A percentile compares a stretch with the other conserved stretches of the same genome.
These are phyloP conservation scores for Pseudozyma sp. DNA, from an alignment of 1,284 basidiomycete species.

Conservation along the genomic window DNA sequence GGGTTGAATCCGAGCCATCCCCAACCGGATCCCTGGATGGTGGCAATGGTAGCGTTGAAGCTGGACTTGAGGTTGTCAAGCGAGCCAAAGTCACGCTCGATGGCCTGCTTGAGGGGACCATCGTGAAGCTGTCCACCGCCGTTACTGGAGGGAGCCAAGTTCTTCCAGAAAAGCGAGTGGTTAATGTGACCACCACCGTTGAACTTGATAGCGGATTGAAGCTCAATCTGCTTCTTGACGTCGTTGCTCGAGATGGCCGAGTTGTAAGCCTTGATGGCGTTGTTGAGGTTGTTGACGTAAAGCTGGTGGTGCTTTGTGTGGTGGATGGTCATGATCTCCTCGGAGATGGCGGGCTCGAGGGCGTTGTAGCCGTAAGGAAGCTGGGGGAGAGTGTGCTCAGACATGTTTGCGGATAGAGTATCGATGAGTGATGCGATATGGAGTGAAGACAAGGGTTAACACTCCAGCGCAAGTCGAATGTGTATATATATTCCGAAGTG, in stretches of 20 bases:
- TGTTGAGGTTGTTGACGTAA: slow-evolving; percentile 69
- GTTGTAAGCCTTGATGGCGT: slow-evolving; percentile 86
- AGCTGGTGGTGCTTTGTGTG: slow-evolving; percentile 91
- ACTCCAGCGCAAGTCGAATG: neutral
- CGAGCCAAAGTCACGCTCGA: slow-evolving; percentile 86
- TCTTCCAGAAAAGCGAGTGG: slow-evolving; percentile 97
- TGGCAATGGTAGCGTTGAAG: slow-evolving; percentile 89
- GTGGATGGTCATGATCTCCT: slow-evolving; percentile 77
- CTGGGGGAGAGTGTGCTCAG: slow-evolving; percentile 80
- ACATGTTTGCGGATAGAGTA: slow-evolving; percentile 29
- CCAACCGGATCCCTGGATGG: slow-evolving; percentile 97
- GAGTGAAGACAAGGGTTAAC: neutral
- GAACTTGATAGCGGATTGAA: slow-evolving; percentile 88
- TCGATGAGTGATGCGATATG: neutral
- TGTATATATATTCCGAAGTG: slow-evolving; percentile 26
- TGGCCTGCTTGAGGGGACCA: slow-evolving; percentile 81
- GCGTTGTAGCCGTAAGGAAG: slow-evolving; percentile 91
- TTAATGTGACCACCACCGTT: slow-evolving; percentile 86
- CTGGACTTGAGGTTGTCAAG: slow-evolving; percentile 81
- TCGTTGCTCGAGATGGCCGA: slow-evolving; percentile 75
- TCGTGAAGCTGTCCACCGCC: slow-evolving; percentile 75
- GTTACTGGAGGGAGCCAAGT: slow-evolving; percentile 72
- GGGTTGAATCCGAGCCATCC: slow-evolving; percentile 79
- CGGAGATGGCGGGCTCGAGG: slow-evolving; percentile 85
- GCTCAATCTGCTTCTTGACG: slow-evolving; percentile 83